Evolutionary conservation across 768 basidiomycete species (phyloP).

Genomic region (Hypsizygus marmoreus): DNA sequence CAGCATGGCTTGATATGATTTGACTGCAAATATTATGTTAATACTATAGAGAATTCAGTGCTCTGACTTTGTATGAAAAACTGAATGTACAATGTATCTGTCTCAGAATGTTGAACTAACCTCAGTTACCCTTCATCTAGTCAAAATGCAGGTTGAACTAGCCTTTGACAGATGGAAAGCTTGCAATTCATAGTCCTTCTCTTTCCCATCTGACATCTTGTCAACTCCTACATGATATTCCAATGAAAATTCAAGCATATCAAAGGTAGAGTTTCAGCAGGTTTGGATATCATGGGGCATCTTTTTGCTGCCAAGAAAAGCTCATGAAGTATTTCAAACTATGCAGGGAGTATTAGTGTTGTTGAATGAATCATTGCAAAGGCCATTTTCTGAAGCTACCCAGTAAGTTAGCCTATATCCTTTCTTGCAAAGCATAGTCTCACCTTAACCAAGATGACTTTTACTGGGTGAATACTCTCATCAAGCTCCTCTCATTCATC

Average conservation of each 20-base stretch:
- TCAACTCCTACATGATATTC: constrained; percentile 26
- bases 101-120: no score
- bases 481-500: no score
- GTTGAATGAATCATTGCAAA: constrained; percentile 8
- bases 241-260: constrained; percentile 31
- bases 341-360: constrained; percentile 10
- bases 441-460: constrained; percentile 34
- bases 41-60: no score
- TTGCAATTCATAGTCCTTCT: constrained; percentile 12
- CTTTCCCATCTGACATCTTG: constrained; percentile 20
- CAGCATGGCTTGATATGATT: no score
- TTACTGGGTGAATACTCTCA: constrained; percentile 22
- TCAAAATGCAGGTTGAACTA: no score
- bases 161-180: no score
- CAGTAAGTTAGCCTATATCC: neutral
- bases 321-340: constrained; percentile 7
- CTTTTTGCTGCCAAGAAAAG: constrained; percentile 4
- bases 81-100: no score
- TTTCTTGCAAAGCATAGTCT: neutral
- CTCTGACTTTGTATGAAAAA: no score
- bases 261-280: constrained; percentile 30
- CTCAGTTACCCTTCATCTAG: no score
- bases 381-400: constrained; percentile 3
- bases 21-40: no score
- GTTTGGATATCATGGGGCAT: constrained; percentile 33